A percentile compares a stretch with the other conserved stretches of the same genome.
phyloP scores from a whole-genome alignment of 106 monocot species.

The Ottelia alismoides region DNA sequence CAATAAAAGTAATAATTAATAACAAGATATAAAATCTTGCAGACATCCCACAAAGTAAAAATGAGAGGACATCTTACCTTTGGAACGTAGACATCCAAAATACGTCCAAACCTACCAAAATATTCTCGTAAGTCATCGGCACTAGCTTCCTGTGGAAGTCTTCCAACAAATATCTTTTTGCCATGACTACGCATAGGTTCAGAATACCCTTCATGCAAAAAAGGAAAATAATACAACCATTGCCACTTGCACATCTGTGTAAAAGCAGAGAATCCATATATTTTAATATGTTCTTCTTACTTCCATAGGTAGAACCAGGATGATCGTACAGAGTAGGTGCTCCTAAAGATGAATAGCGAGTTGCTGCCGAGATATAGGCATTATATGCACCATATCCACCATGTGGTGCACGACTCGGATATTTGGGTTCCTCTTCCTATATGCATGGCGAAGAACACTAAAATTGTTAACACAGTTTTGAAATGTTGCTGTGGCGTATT shows the following conservation, averaged over 20 bases:
- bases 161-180: conserved; percentile 94
- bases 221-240: no score
- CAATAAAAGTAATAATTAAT: conserved; percentile 4
- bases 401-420: conserved; percentile 44
- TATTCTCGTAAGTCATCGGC: conserved; percentile 78
- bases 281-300: conserved; percentile 33
- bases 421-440: conserved; percentile 69
- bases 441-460: neutral
- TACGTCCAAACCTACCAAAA: conserved; percentile 90
- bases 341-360: conserved; percentile 84
- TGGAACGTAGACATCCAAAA: conserved; percentile 87
- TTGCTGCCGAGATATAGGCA: conserved; percentile 85
- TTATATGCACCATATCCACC: conserved; percentile 95
- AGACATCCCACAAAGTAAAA: no score
- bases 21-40: no score
- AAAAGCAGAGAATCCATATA: no score
- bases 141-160: conserved; percentile 91
- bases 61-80: no score
- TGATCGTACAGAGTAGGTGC: conserved; percentile 93
- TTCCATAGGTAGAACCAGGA: conserved; percentile 58
- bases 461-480: no score
- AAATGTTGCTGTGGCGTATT: no score
- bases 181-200: conserved; percentile 50
- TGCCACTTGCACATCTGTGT: no score
- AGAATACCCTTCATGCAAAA: conserved; percentile 42